Evolutionary conservation across 495 filamentous ascomycete species (phyloP).

Genomic region (Hypoxylon fuscum): DNA sequence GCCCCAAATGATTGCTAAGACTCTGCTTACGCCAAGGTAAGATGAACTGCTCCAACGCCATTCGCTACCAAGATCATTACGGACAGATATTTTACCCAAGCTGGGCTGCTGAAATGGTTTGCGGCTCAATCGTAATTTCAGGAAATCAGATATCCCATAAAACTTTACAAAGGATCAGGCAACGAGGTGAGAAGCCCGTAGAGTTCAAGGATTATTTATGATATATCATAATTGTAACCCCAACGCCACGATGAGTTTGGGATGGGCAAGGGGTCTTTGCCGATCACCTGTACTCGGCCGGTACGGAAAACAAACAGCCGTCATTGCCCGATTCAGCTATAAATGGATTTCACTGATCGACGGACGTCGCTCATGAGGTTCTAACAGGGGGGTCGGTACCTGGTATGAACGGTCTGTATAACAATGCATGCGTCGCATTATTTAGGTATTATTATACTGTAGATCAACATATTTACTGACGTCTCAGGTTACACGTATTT

Average conservation of each 20-base stretch:
- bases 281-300: background rate
- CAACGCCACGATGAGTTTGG: too few species aligned
- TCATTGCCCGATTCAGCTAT: background rate
- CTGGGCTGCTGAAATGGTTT: background rate
- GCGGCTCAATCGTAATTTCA: background rate
- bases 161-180: background rate
- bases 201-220: too few species aligned
- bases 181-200: too few species aligned
- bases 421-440: too few species aligned
- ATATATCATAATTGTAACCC: background rate
- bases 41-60: background rate
- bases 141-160: background rate
- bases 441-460: too few species aligned
- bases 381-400: too few species aligned
- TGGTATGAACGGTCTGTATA: background rate
- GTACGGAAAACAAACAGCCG: background rate
- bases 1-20: background rate
- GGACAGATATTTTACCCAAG: background rate
- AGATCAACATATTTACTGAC: too few species aligned
- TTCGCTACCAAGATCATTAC: background rate
- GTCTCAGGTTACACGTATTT: background rate
- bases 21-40: background rate
- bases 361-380: background rate
- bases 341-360: background rate
- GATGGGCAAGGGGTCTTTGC: background rate